Evolutionary conservation across 2,329 filamentous ascomycete genomes (phyloP).

Genomic region (Beauveria rudraprayagi): DNA sequence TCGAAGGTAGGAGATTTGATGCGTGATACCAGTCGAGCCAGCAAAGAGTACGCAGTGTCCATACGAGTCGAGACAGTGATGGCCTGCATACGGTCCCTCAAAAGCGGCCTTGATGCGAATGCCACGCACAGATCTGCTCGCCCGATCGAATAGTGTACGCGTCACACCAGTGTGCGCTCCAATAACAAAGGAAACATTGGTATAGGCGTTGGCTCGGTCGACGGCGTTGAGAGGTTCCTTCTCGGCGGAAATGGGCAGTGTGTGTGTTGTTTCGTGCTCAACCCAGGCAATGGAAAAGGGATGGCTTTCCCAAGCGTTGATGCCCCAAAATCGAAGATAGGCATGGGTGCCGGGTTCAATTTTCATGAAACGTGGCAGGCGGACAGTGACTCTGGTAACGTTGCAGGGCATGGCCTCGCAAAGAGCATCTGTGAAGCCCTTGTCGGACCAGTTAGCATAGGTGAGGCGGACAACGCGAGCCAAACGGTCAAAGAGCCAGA

Average conservation of each 20-base stretch:
- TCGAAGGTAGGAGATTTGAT: conserved; percentile 82
- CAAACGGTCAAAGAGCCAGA: conserved; percentile 69
- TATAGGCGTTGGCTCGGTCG: conserved; percentile 36
- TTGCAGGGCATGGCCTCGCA: conserved; percentile 64
- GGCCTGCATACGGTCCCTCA: conserved; percentile 82
- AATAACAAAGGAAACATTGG: conserved; percentile 70
- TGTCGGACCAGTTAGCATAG: conserved; percentile 56
- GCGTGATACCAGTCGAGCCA: conserved; percentile 89
- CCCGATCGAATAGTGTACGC: conserved; percentile 66
- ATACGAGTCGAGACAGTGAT: conserved; percentile 83
- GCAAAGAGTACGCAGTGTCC: conserved; percentile 87
- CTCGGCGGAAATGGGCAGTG: conserved; percentile 32
- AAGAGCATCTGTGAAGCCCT: conserved; percentile 54
- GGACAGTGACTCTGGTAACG: conserved; percentile 60
- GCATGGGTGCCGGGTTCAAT: conserved; percentile 66
- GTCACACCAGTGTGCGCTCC: conserved; percentile 86
- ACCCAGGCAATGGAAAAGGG: conserved; percentile 75
- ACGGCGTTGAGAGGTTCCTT: conserved; percentile 31
- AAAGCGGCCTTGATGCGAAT: conserved; percentile 64
- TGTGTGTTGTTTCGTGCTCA: conserved; percentile 40
- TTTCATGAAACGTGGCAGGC: conserved; percentile 57
- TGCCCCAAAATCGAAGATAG: conserved; percentile 61
- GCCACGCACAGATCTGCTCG: conserved; percentile 43
- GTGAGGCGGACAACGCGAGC: conserved; percentile 55
- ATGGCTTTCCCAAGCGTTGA: conserved; percentile 65